These are phyloP conservation scores for Chrysoporthe austroafricana DNA, from an alignment of 2,329 filamentous ascomycete genomes.

Conservation along the genomic window DNA sequence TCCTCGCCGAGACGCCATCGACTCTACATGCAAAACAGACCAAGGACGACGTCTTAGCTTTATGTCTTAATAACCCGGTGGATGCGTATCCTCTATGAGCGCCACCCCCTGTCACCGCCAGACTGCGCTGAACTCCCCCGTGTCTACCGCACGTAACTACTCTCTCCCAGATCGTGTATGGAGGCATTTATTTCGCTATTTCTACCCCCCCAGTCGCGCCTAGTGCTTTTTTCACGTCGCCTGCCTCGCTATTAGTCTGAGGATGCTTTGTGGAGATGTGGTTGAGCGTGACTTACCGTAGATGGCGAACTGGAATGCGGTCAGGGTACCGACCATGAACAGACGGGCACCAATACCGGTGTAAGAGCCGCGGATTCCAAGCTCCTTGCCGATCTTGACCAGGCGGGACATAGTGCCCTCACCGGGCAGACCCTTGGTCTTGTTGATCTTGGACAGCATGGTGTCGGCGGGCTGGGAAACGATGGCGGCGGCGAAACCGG, in stretches of 20 bases:
- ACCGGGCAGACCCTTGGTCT: slow-evolving; percentile 71
- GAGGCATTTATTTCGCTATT: slow-evolving; percentile 54
- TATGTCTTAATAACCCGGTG: slow-evolving; percentile 6
- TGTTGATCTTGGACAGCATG: slow-evolving; percentile 81
- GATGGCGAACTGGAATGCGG: slow-evolving; percentile 72
- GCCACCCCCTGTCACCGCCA: background rate
- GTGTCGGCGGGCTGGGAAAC: slow-evolving; percentile 77
- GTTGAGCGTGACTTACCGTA: slow-evolving; percentile 49
- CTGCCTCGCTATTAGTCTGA: no score
- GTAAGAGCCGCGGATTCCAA: slow-evolving; percentile 68
- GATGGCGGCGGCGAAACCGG: slow-evolving; percentile 73
- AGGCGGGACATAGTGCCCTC: slow-evolving; percentile 70
- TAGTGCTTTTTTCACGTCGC: slow-evolving; percentile 48
- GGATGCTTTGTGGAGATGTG: no score
- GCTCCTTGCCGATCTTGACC: slow-evolving; percentile 73
- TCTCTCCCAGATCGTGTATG: background rate
- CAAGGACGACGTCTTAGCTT: slow-evolving; percentile 1
- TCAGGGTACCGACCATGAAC: slow-evolving; percentile 70
- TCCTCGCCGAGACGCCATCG: slow-evolving; percentile 16
- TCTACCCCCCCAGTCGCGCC: slow-evolving; percentile 80
- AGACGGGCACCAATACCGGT: slow-evolving; percentile 71
- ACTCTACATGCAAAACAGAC: slow-evolving; percentile 13
- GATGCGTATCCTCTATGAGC: slow-evolving; percentile 12
- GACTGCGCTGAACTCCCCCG: background rate
- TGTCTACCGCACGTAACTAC: background rate